Conservation (phyloP, 257 asterid genomes). For the Datura wrightii region DNA sequence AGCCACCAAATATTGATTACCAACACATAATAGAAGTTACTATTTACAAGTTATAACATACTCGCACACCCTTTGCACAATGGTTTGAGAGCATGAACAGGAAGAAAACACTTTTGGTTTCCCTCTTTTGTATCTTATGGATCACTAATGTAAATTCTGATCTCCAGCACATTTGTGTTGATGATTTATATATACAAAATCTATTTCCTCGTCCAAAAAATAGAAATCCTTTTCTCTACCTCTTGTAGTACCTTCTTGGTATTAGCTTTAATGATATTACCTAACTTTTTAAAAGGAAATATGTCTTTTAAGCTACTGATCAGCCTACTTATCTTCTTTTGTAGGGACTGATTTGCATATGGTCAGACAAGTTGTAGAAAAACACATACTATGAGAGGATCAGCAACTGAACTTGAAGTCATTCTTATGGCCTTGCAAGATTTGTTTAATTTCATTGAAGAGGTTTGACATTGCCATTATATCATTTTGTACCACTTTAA, state of each 20-base stretch:
- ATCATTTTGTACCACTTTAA: background rate
- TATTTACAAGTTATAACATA: too few relatives aligned
- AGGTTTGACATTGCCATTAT: constrained; percentile 51
- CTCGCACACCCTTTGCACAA: too few relatives aligned
- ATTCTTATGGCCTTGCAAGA: constrained; percentile 85
- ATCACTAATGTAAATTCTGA: too few relatives aligned
- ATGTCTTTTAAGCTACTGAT: constrained; percentile 27
- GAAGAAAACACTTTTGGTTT: too few relatives aligned
- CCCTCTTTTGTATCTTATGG: too few relatives aligned
- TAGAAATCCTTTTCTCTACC: background rate
- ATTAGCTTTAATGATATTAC: background rate
- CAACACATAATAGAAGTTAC: too few relatives aligned
- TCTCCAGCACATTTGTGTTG: too few relatives aligned
- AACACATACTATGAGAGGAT: constrained; percentile 96
- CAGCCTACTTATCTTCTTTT: constrained; percentile 27
- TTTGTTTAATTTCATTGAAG: constrained; percentile 71
- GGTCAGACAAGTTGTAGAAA: constrained; percentile 98
- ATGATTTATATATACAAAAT: too few relatives aligned
- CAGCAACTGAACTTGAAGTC: constrained; percentile 85
- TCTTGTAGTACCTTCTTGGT: constrained; percentile 14
- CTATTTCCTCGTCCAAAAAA: too few relatives aligned
- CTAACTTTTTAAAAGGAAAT: background rate
- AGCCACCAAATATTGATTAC: too few relatives aligned
- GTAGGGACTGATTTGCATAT: constrained; percentile 95
- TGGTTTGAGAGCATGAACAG: too few relatives aligned